Percentiles rank a stretch among this genome's conserved stretches.
Conservation (phyloP, 768 basidiomycete species). For the Sporobolomyces pararoseus region DNA sequence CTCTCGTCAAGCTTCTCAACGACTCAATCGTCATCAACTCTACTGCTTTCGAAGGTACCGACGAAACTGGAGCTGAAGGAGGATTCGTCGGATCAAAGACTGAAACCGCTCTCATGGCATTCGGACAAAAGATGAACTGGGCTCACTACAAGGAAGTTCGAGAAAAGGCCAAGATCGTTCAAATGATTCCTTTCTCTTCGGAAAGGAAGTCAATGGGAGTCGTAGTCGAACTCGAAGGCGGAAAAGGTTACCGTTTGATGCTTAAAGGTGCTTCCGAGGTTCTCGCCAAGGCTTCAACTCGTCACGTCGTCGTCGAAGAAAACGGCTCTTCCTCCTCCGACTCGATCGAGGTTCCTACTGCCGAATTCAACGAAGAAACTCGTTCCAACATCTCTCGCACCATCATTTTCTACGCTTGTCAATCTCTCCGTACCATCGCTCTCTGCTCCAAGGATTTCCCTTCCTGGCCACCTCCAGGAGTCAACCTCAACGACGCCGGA, state of each 20-base stretch:
- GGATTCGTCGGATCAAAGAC: conserved; percentile 88
- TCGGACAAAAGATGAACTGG: conserved; percentile 79
- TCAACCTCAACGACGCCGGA: conserved; percentile 37
- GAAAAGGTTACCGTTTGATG: conserved; percentile 62
- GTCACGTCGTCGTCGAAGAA: conserved; percentile 65
- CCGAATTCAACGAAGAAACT: conserved; percentile 62
- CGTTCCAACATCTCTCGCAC: conserved; percentile 80
- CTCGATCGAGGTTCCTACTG: conserved; percentile 50
- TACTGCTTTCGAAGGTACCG: conserved; percentile 78
- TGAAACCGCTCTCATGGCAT: conserved; percentile 81
- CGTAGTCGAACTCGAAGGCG: conserved; percentile 62
- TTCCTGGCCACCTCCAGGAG: conserved; percentile 69
- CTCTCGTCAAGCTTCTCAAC: conserved; percentile 68
- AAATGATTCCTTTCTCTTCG: conserved; percentile 91
- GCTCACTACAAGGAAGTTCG: conserved; percentile 64
- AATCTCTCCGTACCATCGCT: conserved; percentile 88
- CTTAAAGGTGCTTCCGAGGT: conserved; percentile 95
- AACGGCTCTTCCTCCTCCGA: conserved; percentile 35
- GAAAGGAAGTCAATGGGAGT: conserved; percentile 93
- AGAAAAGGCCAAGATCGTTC: conserved; percentile 61
- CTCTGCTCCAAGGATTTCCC: conserved; percentile 85
- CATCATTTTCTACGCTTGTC: conserved; percentile 97
- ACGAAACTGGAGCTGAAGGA: conserved; percentile 59
- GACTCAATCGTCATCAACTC: conserved; percentile 85
- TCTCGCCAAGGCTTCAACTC: conserved; percentile 68